Base-by-base conservation (phyloP, 1,139 yeast species). In the Pichia cactophila region DNA sequence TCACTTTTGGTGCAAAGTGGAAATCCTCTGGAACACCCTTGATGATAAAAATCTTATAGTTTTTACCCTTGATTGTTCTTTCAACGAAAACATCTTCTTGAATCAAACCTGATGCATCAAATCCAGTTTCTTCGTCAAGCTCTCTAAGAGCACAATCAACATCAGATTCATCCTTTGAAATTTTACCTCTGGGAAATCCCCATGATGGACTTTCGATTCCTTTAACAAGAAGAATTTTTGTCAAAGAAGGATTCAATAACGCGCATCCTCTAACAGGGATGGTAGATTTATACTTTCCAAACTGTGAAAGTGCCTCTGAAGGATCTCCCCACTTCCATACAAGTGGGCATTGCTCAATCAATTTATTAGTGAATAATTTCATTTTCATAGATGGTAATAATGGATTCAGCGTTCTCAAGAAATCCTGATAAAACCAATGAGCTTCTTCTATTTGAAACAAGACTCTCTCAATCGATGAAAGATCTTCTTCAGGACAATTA, bases 181-280 rank as follows among this genome's bases (percentile, higher is more conserved):
- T 94, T 67, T 94, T 94, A 9, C 99, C 99, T 64, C 96, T 74
- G 5, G 99, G 99, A 61, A 94, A 94, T 6, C 96, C 87, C 98
- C 98, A 94, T 2, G 80, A 71, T 40, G 72, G 72, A n/a, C 90
- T 78, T 57, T 87, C 95, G 52, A 83, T 83, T 2, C 97, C 97
- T 62, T 87, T 83, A 4, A 92, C 95, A 59, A 94, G 70, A 40
- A 94, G 63, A 9, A 88, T 74, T 61, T 86, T 87, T 50, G 82
- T 77, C 70, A 88, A 68, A 42, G 77, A 79, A 49, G 76, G 73
- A 64, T 88, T 89, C 59, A 94, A 77, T 47, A 94, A 73, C 14
- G 96, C 96, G 47, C 94, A 94, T 26, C 99, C 99, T 61, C 99
- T 75, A 1, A 94, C 99, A 0, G 99, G 99, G 50, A 94, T 92